phyloP scores from a whole-genome alignment of 768 basidiomycete genomes.

The Lactifluus piperatus region DNA sequence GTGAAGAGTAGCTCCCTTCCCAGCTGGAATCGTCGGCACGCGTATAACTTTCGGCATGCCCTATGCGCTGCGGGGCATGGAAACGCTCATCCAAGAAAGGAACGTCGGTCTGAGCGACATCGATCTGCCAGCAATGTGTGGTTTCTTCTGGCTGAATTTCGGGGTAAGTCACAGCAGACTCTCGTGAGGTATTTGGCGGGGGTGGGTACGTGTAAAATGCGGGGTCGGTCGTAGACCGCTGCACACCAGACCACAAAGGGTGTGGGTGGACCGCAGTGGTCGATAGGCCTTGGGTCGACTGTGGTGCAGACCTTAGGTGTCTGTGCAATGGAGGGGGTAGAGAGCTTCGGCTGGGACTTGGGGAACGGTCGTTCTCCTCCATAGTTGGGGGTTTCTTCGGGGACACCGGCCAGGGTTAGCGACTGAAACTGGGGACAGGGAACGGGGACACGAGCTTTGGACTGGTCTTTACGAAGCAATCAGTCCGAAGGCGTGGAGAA shows the following conservation, averaged over 20 bases:
- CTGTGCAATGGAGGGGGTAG: slow-evolving; percentile 44
- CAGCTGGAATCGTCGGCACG: slow-evolving; percentile 13
- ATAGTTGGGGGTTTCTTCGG: slow-evolving; percentile 6
- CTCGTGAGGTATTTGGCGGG: slow-evolving; percentile 12
- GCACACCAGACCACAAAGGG: slow-evolving; percentile 2
- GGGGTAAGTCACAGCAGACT: background rate
- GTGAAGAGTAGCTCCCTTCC: background rate
- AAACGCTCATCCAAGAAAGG: slow-evolving; percentile 8
- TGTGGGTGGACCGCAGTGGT: background rate
- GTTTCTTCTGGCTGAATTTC: background rate
- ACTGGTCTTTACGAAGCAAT: slow-evolving; percentile 13
- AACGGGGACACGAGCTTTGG: background rate
- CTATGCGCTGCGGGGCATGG: slow-evolving; percentile 8
- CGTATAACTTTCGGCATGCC: slow-evolving; percentile 20
- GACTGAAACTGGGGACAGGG: slow-evolving; percentile 1
- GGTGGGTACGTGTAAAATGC: slow-evolving; percentile 24
- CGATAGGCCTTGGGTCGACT: slow-evolving; percentile 6
- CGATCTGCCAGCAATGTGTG: slow-evolving; percentile 2
- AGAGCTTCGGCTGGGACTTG: slow-evolving; percentile 33
- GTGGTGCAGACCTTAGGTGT: slow-evolving; percentile 29
- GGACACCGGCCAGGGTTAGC: background rate
- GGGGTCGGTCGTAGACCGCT: slow-evolving; percentile 21
- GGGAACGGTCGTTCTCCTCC: slow-evolving; percentile 13
- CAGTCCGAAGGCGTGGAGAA: slow-evolving; percentile 12
- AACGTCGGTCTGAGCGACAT: background rate